These are phyloP conservation scores for Nannochloropsis gaditana DNA, from an alignment of 108 stramenopile genomes.

Conservation along the genomic window DNA sequence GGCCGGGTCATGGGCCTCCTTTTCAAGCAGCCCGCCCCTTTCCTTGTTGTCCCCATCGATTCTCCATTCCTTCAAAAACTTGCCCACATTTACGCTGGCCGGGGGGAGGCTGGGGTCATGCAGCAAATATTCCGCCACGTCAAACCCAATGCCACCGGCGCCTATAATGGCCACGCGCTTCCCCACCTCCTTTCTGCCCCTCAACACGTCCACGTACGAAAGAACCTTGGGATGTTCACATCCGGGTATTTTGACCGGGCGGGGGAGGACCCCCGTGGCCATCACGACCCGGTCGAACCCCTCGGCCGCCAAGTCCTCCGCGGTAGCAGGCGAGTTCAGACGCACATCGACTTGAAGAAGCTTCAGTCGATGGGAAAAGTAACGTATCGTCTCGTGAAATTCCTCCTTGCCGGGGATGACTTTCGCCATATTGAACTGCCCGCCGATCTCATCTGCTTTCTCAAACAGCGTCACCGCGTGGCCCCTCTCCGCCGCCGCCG, in stretches of 20 bases:
- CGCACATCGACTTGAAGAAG: slow-evolving; percentile 44
- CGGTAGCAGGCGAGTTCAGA: slow-evolving; percentile 39
- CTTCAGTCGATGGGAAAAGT: slow-evolving; percentile 57
- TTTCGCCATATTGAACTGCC: slow-evolving; percentile 98
- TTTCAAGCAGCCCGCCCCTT: slow-evolving; percentile 38
- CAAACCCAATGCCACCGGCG: slow-evolving; percentile 97
- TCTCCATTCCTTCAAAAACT: slow-evolving; percentile 85
- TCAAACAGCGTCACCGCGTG: slow-evolving; percentile 86
- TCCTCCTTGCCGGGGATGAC: slow-evolving; percentile 92
- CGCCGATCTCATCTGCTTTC: slow-evolving; percentile 60
- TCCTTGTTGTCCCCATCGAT: slow-evolving; percentile 62
- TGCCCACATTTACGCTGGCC: slow-evolving; percentile 42
- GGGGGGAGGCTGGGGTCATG: slow-evolving; percentile 51
- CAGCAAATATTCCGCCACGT: slow-evolving; percentile 84
- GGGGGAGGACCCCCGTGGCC: slow-evolving; percentile 85
- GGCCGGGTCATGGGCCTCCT: slow-evolving; percentile 25
- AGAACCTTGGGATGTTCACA: slow-evolving; percentile 78
- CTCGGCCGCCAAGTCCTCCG: slow-evolving; percentile 11
- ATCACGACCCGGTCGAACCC: slow-evolving; percentile 77
- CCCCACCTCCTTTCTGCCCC: slow-evolving; percentile 68
- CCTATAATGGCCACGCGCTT: slow-evolving; percentile 84
- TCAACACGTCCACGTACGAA: slow-evolving; percentile 87
- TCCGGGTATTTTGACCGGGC: slow-evolving; percentile 68
- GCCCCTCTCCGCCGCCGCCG: slow-evolving; percentile 70
- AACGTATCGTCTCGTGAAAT: slow-evolving; percentile 92